These are phyloP conservation scores for Fistulinella cinereoalba DNA, from an alignment of 1,284 basidiomycete species.

Conservation along the genomic window DNA sequence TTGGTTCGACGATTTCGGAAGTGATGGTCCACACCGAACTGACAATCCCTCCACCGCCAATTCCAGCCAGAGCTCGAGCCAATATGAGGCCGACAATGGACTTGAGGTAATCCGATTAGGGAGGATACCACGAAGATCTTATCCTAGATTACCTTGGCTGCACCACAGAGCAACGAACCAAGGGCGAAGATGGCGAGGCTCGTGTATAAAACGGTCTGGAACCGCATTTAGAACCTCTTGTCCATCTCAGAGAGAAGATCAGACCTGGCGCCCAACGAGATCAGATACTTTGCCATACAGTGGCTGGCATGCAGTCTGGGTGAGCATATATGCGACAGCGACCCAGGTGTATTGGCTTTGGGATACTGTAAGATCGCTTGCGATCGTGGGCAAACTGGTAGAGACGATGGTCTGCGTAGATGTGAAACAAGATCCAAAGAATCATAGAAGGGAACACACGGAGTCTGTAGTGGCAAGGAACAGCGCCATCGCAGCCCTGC, in stretches of 20 bases:
- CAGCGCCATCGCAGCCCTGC: constrained; percentile 67
- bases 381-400: constrained; percentile 74
- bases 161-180: constrained; percentile 71
- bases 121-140: constrained; percentile 10
- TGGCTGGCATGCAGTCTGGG: constrained; percentile 79
- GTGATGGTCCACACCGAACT: constrained; percentile 80
- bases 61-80: constrained; percentile 59
- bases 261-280: constrained; percentile 70
- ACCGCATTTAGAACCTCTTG: constrained; percentile 6
- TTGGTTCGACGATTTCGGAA: constrained; percentile 69
- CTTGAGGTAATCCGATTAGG: constrained; percentile 38
- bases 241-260: constrained; percentile 10
- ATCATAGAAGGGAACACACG: constrained; percentile 42
- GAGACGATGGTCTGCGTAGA: constrained; percentile 70
- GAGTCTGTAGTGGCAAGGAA: constrained; percentile 82
- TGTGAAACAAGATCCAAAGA: constrained; percentile 15
- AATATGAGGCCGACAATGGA: constrained; percentile 57
- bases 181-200: constrained; percentile 69
- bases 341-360: constrained; percentile 80
- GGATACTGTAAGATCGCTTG: constrained; percentile 60
- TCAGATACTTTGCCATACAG: constrained; percentile 76
- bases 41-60: constrained; percentile 80
- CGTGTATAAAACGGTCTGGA: constrained; percentile 58
- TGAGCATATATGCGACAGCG: constrained; percentile 75
- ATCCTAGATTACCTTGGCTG: constrained; percentile 50